Conservation (phyloP, 176 grass and related monocot genomes). For the Carex pumila region DNA sequence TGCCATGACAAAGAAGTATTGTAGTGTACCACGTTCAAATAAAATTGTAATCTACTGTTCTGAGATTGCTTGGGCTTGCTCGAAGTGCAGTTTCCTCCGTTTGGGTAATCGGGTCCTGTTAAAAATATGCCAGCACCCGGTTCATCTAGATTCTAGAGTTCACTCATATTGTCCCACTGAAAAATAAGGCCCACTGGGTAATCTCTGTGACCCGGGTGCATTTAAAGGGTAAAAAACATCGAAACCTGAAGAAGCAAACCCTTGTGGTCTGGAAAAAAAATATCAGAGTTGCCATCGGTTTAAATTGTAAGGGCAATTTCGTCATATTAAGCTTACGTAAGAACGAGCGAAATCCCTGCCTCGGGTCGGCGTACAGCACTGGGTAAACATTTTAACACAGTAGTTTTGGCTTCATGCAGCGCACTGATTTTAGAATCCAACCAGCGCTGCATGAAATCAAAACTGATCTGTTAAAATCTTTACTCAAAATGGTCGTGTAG, state of each 20-base stretch:
- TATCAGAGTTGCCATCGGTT: slow-evolving; percentile 3
- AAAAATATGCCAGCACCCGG: neutral
- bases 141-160: neutral
- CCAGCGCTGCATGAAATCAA: too few relatives aligned
- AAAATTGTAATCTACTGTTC: neutral
- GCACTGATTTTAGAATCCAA: too few relatives aligned
- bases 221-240: neutral
- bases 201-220: neutral
- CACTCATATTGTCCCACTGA: neutral
- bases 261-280: neutral
- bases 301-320: neutral
- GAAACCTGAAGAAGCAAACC: neutral
- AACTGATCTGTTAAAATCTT: too few relatives aligned
- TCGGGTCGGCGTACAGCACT: neutral
- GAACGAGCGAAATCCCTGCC: neutral
- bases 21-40: neutral
- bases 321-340: neutral
- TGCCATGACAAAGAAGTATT: neutral
- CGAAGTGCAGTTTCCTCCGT: neutral
- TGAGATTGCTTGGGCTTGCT: neutral
- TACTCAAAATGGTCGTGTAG: too few relatives aligned
- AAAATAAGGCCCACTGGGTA: neutral
- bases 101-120: neutral
- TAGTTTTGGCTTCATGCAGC: too few relatives aligned
- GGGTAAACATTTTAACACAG: too few relatives aligned